These are phyloP conservation scores for Acmispon strigosus DNA, from an alignment of 306 rosid species.

Conservation along the genomic window DNA sequence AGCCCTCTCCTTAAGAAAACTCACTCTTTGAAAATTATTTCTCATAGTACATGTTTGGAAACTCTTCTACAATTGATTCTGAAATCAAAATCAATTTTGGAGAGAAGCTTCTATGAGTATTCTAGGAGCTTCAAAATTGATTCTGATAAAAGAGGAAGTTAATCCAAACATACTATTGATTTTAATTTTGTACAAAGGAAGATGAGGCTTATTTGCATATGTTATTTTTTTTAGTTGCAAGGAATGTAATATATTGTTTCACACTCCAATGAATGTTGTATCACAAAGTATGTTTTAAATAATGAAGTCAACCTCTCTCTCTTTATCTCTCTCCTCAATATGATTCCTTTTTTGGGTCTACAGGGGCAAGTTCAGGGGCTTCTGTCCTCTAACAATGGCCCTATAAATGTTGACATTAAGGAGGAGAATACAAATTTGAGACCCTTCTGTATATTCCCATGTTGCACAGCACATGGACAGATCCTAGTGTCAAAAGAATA, in stretches of 20 bases:
- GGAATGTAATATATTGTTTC: conserved; percentile 24
- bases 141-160: no score
- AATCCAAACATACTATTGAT: no score
- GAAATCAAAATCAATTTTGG: no score
- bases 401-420: conserved; percentile 29
- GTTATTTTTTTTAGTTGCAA: conserved; percentile 23
- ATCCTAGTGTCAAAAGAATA: conserved; percentile 19
- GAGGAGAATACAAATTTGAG: background rate
- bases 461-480: conserved; percentile 57
- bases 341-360: conserved; percentile 8
- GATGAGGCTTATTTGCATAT: conserved; percentile 56
- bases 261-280: conserved; percentile 10
- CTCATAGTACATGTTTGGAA: no score
- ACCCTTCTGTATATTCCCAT: conserved; percentile 25
- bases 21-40: conserved; percentile 20
- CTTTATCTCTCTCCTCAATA: background rate
- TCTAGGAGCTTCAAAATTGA: no score
- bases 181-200: conserved; percentile 41
- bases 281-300: background rate
- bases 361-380: conserved; percentile 29
- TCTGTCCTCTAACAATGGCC: conserved; percentile 22
- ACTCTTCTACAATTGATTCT: no score
- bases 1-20: conserved; percentile 55
- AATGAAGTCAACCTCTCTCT: conserved; percentile 19
- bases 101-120: no score